A percentile compares a stretch with the other conserved stretches of the same genome.
Evolutionary conservation across 129 eudicot species (phyloP).

Genomic region (Pseudognaphalium luteoalbum): DNA sequence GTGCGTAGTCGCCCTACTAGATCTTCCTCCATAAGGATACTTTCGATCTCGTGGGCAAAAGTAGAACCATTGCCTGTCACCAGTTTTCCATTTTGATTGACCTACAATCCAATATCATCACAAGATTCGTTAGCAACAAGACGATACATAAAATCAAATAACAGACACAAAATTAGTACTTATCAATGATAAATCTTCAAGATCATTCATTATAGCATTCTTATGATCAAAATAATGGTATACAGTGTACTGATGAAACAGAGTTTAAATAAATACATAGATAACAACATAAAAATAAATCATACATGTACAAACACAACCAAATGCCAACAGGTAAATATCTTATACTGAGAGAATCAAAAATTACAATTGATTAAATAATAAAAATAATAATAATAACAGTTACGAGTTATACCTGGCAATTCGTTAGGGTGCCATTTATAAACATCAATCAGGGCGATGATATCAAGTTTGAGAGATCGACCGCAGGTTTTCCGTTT

Average conservation of each 20-base stretch:
- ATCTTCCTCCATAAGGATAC: slow-evolving; percentile 70
- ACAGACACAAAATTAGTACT: not conserved
- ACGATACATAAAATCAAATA: not conserved
- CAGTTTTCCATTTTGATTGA: slow-evolving; percentile 60
- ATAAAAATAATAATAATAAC: no score
- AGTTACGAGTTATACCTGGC: slow-evolving; percentile 46
- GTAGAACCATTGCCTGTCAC: slow-evolving; percentile 91
- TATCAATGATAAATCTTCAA: not conserved
- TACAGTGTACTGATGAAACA: not conserved
- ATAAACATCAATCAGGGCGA: slow-evolving; percentile 64
- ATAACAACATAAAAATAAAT: not conserved
- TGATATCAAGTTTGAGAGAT: slow-evolving; percentile 48
- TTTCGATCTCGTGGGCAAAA: slow-evolving; percentile 67
- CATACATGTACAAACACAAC: not conserved
- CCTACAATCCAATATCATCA: slow-evolving; percentile 40
- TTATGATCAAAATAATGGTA: no score
- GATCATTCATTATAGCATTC: no score
- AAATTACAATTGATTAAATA: no score
- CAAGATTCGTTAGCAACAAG: slow-evolving; percentile 8
- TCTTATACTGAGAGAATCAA: no score
- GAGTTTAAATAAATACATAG: not conserved
- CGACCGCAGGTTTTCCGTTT: slow-evolving; percentile 64
- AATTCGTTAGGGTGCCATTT: slow-evolving; percentile 71
- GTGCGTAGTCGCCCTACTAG: slow-evolving; percentile 58
- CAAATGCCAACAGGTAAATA: not conserved